phyloP scores from a whole-genome alignment of 495 filamentous ascomycete species.

The Chaetomium fimeti region DNA sequence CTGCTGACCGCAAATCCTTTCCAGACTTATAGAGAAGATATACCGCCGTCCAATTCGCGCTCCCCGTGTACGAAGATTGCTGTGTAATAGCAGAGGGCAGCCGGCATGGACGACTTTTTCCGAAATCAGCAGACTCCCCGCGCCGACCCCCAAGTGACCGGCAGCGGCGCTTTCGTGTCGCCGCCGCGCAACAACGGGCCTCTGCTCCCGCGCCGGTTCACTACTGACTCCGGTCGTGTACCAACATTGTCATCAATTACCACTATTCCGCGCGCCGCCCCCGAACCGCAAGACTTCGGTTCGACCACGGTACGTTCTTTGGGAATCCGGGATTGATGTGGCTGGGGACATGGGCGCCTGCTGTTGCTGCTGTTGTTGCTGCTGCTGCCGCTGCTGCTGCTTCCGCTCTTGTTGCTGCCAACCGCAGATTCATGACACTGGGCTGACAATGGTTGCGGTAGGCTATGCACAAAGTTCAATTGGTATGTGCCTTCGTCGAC shows the following conservation, averaged over 20 bases:
- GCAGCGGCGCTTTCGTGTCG: slow-evolving; percentile 63
- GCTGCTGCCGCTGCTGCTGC: background rate
- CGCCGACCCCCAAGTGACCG: slow-evolving; percentile 58
- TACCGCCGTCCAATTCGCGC: slow-evolving; percentile 38
- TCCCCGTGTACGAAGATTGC: slow-evolving; percentile 47
- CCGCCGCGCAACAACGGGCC: slow-evolving; percentile 65
- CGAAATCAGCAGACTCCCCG: slow-evolving; percentile 69
- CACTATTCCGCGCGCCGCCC: slow-evolving; percentile 37
- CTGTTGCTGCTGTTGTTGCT: background rate
- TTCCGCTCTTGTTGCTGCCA: background rate
- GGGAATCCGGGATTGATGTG: background rate
- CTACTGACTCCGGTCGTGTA: slow-evolving; percentile 83
- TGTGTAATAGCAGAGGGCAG: slow-evolving; percentile 49
- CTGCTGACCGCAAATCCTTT: slow-evolving; percentile 16
- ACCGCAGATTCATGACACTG: background rate
- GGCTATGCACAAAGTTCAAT: slow-evolving; percentile 59
- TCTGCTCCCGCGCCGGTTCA: slow-evolving; percentile 82
- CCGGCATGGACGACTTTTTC: slow-evolving; percentile 68
- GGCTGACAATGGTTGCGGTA: slow-evolving; percentile 28
- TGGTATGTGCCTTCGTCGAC: slow-evolving; percentile 45
- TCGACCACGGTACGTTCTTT: slow-evolving; percentile 41
- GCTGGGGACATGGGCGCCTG: background rate
- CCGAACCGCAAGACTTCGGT: slow-evolving; percentile 47
- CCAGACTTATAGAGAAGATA: slow-evolving; percentile 34
- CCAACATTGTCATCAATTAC: slow-evolving; percentile 75